These are phyloP conservation scores for Globomyces pollinis-pini DNA, from an alignment of 192 early-diverging fungal genomes.

Conservation along the genomic window DNA sequence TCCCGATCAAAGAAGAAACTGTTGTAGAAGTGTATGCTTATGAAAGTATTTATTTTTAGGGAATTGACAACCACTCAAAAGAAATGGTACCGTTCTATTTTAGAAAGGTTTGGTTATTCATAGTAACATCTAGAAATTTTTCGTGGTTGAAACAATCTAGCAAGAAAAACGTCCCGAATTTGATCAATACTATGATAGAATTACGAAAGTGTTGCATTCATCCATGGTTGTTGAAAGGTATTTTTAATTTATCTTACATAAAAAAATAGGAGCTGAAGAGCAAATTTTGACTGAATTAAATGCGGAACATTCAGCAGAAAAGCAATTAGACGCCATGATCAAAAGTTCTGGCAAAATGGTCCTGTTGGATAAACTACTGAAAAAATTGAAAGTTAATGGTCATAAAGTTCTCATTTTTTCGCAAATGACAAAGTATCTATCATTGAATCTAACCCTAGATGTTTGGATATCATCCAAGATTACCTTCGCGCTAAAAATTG, in stretches of 20 bases:
- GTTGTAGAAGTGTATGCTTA: constrained; percentile 62
- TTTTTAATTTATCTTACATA: no score
- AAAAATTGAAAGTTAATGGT: constrained; percentile 61
- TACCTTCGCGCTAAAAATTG: constrained; percentile 68
- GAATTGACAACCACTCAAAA: constrained; percentile 79
- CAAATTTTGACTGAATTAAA: constrained; percentile 60
- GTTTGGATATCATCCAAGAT: constrained; percentile 71
- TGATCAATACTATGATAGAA: constrained; percentile 84
- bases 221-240: constrained; percentile 69
- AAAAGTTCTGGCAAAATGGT: constrained; percentile 78
- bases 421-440: constrained; percentile 77
- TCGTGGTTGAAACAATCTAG: constrained; percentile 70
- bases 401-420: constrained; percentile 86
- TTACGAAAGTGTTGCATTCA: constrained; percentile 86
- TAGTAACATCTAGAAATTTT: no score
- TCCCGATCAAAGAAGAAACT: constrained; percentile 87
- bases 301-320: constrained; percentile 43
- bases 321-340: constrained; percentile 63
- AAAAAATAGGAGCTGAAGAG: constrained; percentile 78
- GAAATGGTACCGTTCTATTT: constrained; percentile 76
- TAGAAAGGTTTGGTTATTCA: no score
- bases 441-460: no score
- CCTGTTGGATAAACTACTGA: constrained; percentile 73
- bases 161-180: constrained; percentile 61
- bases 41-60: constrained; percentile 14